Evolutionary conservation across 2,329 filamentous ascomycete genomes (phyloP).

Genomic region (Phialophora tarda): DNA sequence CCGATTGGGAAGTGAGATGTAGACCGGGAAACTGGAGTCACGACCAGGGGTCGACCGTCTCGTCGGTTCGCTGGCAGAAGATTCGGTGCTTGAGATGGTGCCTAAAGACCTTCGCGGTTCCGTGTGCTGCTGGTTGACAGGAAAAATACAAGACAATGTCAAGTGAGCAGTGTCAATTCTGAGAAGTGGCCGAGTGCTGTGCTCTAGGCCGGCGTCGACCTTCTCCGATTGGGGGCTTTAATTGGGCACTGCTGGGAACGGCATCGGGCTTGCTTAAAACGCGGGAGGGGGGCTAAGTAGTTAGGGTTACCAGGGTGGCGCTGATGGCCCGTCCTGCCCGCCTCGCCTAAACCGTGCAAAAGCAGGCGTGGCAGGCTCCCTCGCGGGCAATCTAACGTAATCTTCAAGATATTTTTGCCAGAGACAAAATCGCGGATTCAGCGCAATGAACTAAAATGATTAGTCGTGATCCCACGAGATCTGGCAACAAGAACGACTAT

Average conservation of each 20-base stretch:
- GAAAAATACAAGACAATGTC: neutral
- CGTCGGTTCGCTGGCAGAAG: neutral
- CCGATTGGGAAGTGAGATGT: neutral
- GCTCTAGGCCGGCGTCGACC: conserved; percentile 1
- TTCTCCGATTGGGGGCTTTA: conserved; percentile 2
- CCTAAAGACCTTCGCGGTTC: neutral
- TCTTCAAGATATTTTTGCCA: conserved; percentile 5
- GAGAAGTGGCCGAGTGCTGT: neutral
- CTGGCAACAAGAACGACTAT: neutral
- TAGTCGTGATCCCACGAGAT: neutral
- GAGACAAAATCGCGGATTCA: neutral
- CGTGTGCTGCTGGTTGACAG: neutral
- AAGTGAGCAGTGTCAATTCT: neutral
- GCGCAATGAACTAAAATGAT: neutral
- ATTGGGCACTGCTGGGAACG: conserved; percentile 12
- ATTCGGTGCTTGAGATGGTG: neutral
- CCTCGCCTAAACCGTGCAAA: neutral
- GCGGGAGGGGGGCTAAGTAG: neutral
- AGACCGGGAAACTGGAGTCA: neutral
- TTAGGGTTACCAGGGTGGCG: conserved; percentile 2
- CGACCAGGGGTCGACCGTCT: neutral
- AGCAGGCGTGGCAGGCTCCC: neutral
- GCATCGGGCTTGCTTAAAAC: conserved; percentile 1
- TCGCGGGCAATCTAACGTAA: conserved; percentile 23
- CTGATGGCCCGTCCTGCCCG: neutral